These are phyloP conservation scores for Cephaloascus albidus DNA, from an alignment of 805 yeast genomes.

Conservation along the genomic window DNA sequence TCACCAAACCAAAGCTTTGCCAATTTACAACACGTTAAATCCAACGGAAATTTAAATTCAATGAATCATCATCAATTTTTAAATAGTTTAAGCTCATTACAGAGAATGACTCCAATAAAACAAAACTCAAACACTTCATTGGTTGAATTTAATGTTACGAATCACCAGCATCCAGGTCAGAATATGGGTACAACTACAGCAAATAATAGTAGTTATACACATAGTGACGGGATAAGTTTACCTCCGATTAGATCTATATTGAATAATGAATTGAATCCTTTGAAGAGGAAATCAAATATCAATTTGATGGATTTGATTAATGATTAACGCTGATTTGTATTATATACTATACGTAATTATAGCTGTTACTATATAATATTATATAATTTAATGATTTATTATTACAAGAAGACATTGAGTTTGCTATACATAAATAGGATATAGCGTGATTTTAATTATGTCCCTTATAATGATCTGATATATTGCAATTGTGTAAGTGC, in stretches of 20 bases:
- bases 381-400: too few species aligned
- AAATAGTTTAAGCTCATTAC: slow-evolving; percentile 39
- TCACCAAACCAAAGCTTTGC: not conserved
- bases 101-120: slow-evolving; percentile 53
- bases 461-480: too few species aligned
- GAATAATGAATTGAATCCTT: not conserved
- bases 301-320: not conserved
- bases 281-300: not conserved
- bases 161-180: slow-evolving; percentile 13
- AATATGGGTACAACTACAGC: slow-evolving; percentile 6
- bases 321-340: too few species aligned
- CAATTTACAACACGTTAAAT: not conserved
- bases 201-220: slow-evolving; percentile 13
- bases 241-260: not conserved
- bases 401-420: too few species aligned
- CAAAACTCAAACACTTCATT: slow-evolving; percentile 9
- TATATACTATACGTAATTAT: too few species aligned
- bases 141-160: slow-evolving; percentile 7
- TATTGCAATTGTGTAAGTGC: too few species aligned
- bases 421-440: too few species aligned
- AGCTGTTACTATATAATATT: too few species aligned
- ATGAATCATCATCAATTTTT: slow-evolving; percentile 10
- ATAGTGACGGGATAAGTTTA: slow-evolving; percentile 7
- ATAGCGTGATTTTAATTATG: too few species aligned
- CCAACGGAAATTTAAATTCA: slow-evolving; percentile 1